These are phyloP conservation scores for Kodamaea derodonti DNA, from an alignment of 1,139 yeast genomes.

Conservation along the genomic window DNA sequence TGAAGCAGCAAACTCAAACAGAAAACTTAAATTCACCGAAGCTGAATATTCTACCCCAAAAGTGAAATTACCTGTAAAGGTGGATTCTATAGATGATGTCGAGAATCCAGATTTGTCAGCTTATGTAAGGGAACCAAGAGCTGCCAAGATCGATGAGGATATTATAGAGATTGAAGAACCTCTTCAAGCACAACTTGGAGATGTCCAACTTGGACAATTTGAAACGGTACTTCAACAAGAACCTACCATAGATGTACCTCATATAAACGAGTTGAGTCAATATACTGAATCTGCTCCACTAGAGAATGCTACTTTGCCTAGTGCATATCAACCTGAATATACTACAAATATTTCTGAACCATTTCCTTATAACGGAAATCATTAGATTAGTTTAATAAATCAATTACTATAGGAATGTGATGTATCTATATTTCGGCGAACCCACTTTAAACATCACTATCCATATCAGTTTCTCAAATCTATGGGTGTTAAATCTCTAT, in stretches of 20 bases:
- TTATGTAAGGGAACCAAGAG: constrained; percentile 16
- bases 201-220: background rate
- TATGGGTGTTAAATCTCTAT: no score
- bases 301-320: background rate
- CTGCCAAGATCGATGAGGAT: no score
- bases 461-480: no score
- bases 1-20: constrained; percentile 13
- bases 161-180: no score
- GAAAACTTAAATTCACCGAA: constrained; percentile 13
- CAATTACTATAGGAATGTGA: no score
- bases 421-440: no score
- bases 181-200: background rate
- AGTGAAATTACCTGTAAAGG: constrained; percentile 1
- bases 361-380: background rate
- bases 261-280: background rate
- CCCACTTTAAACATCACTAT: no score
- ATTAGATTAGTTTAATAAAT: background rate
- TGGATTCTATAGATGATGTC: constrained; percentile 15
- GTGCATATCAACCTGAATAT: background rate
- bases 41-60: constrained; percentile 6
- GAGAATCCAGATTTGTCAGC: constrained; percentile 20
- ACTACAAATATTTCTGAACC: background rate
- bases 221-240: constrained; percentile 1
- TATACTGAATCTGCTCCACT: background rate
- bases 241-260: background rate